A percentile compares a stretch with the other conserved stretches of the same genome.
Evolutionary conservation across 192 early-diverging fungal genomes (phyloP).

Genomic region (Coemansia sp.): DNA sequence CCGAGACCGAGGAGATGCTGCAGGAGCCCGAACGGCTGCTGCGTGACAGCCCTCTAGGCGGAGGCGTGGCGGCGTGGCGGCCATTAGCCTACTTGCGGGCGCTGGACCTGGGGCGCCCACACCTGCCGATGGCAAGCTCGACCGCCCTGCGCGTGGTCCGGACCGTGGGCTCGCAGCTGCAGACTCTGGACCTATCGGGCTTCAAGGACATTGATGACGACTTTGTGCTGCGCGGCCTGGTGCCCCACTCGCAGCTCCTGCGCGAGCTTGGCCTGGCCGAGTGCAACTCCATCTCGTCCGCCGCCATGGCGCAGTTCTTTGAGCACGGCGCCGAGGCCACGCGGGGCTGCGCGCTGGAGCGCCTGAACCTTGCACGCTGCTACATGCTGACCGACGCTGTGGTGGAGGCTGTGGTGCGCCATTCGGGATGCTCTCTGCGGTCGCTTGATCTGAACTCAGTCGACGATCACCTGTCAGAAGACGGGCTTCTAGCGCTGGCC

Average conservation of each 20-base stretch:
- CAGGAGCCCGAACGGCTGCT: constrained; percentile 36
- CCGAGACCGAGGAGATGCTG: constrained; percentile 26
- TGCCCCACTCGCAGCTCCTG: constrained; percentile 9
- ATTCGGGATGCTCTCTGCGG: constrained; percentile 58
- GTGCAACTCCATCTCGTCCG: constrained; percentile 26
- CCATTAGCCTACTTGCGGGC: constrained; percentile 12
- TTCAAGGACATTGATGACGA: constrained; percentile 39
- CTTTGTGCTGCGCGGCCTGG: constrained; percentile 21
- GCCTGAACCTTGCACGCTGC: constrained; percentile 64
- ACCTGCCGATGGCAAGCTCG: constrained; percentile 24
- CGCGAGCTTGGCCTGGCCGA: constrained; percentile 31
- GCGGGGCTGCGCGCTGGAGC: constrained; percentile 26
- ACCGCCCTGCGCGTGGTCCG: constrained; percentile 28
- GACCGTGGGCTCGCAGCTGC: constrained; percentile 28
- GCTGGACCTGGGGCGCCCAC: constrained; percentile 25
- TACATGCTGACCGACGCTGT: constrained; percentile 62
- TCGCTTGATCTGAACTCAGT: constrained; percentile 67
- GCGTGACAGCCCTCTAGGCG: not conserved
- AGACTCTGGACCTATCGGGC: constrained; percentile 27
- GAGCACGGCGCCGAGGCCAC: not conserved
- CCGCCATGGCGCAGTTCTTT: constrained; percentile 32
- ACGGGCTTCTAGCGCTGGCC: constrained; percentile 55
- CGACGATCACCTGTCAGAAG: constrained; percentile 60
- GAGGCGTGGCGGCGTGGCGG: constrained; percentile 19
- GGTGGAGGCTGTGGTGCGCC: constrained; percentile 56